These are phyloP conservation scores for Torulaspora quercuum DNA, from an alignment of 805 yeast species.

Conservation along the genomic window DNA sequence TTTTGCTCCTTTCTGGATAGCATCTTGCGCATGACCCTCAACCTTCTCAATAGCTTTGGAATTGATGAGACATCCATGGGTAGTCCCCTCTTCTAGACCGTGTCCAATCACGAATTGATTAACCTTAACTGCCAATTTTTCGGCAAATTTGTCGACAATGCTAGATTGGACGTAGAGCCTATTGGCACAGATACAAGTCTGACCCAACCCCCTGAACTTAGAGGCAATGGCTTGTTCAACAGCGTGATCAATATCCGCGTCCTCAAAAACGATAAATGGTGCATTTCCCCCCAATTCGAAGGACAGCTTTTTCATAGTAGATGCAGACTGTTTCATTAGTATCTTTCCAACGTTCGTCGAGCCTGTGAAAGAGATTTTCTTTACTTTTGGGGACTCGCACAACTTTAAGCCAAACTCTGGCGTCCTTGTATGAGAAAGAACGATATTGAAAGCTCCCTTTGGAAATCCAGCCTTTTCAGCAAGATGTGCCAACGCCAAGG, in stretches of 20 bases:
- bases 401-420: conserved; percentile 52
- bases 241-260: conserved; percentile 55
- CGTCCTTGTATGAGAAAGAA: conserved; percentile 48
- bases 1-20: conserved; percentile 52
- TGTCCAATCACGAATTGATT: conserved; percentile 50
- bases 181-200: conserved; percentile 64
- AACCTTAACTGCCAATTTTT: conserved; percentile 45
- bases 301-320: conserved; percentile 56
- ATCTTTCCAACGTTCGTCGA: conserved; percentile 61
- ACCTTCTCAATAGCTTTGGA: conserved; percentile 50
- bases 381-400: conserved; percentile 47
- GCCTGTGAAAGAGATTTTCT: conserved; percentile 62
- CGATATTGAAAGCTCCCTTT: conserved; percentile 52
- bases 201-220: conserved; percentile 61
- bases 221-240: conserved; percentile 51
- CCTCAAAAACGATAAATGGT: conserved; percentile 58
- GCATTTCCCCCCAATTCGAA: conserved; percentile 69
- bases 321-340: conserved; percentile 54
- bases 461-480: conserved; percentile 62
- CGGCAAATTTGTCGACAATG: conserved; percentile 48
- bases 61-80: conserved; percentile 59
- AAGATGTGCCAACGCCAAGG: conserved; percentile 53
- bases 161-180: conserved; percentile 53
- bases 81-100: conserved; percentile 49
- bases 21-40: conserved; percentile 52